A percentile compares a stretch with the other conserved stretches of the same genome.
phyloP scores from a whole-genome alignment of 305 asterid genomes.

The Coffea humblotiana region DNA sequence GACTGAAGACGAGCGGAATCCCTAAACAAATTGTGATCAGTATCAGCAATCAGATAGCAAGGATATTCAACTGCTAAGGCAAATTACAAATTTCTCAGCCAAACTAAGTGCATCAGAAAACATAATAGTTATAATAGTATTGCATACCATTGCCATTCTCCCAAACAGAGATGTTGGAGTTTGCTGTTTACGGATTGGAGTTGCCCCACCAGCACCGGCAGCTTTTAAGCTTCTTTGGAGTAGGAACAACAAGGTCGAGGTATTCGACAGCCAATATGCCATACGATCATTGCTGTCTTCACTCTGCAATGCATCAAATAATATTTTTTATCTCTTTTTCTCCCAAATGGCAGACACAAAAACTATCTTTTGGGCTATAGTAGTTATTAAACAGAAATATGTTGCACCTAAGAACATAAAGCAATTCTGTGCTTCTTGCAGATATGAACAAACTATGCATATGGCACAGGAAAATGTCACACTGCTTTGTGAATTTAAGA shows the following conservation, averaged over 20 bases:
- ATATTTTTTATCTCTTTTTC: not conserved
- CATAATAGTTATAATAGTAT: slow-evolving; percentile 4
- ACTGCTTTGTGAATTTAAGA: not conserved
- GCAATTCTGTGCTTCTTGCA: slow-evolving; percentile 2
- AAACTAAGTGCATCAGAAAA: slow-evolving; percentile 23
- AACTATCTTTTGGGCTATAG: not conserved
- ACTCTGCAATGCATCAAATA: slow-evolving; percentile 28
- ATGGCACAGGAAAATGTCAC: not conserved
- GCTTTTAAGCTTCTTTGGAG: slow-evolving; percentile 48
- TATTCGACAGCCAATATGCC: slow-evolving; percentile 51
- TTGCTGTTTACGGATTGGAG: slow-evolving; percentile 72
- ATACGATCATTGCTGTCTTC: slow-evolving; percentile 40
- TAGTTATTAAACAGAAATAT: not conserved
- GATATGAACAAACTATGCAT: not conserved
- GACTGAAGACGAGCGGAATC: slow-evolving; percentile 88
- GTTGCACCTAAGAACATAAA: not conserved
- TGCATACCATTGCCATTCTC: slow-evolving; percentile 94
- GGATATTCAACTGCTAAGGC: not conserved
- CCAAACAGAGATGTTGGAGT: slow-evolving; percentile 91
- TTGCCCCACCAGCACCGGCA: slow-evolving; percentile 46
- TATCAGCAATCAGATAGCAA: not conserved
- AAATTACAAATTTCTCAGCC: slow-evolving; percentile 10
- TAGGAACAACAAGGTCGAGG: slow-evolving; percentile 45
- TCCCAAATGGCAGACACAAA: slow-evolving; percentile 2
- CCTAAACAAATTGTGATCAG: slow-evolving; percentile 47